A percentile compares a stretch with the other conserved stretches of the same genome.
Evolutionary conservation across 2,329 filamentous ascomycete genomes (phyloP).

Genomic region (Acephala macrosclerotiorum): DNA sequence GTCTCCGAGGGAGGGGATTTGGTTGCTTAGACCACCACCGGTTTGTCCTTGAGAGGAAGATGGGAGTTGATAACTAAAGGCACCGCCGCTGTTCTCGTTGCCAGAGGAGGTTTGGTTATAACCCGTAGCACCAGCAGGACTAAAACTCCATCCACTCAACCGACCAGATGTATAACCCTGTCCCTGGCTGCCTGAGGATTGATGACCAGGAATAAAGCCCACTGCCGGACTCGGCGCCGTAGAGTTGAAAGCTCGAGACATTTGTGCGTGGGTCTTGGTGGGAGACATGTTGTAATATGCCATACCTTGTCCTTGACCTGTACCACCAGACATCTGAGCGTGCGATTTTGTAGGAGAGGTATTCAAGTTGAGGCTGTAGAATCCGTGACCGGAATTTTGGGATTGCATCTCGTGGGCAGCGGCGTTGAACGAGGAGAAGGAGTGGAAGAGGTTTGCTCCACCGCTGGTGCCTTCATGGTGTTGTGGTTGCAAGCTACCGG

Average conservation of each 20-base stretch:
- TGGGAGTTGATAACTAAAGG: background rate
- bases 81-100: background rate
- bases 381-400: background rate
- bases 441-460: background rate
- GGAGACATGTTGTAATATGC: background rate
- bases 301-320: no score
- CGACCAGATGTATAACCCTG: background rate
- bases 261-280: constrained; percentile 1
- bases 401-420: background rate
- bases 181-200: background rate
- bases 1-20: background rate
- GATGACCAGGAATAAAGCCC: background rate
- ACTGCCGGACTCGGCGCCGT: background rate
- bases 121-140: background rate
- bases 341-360: background rate
- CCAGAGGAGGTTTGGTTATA: background rate
- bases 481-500: background rate
- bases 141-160: background rate
- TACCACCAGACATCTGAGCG: background rate
- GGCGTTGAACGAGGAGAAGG: background rate
- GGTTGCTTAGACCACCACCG: background rate
- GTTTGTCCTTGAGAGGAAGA: no score
- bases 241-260: background rate
- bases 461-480: background rate
- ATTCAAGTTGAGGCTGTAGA: background rate